phyloP scores from a whole-genome alignment of 2,329 filamentous ascomycete genomes.

The Xylaria sp. region DNA sequence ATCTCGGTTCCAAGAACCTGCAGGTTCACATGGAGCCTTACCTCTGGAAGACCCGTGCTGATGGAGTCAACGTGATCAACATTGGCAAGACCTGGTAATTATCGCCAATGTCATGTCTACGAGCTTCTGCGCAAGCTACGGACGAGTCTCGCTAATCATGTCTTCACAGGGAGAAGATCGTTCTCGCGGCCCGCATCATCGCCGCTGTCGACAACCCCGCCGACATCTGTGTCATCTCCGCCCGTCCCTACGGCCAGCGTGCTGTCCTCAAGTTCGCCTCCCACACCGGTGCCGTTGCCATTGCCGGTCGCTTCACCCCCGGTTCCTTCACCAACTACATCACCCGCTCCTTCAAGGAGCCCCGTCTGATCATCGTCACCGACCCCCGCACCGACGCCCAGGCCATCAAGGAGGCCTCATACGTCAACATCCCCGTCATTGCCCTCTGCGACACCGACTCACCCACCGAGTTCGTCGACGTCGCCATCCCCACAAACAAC shows the following conservation, averaged over 20 bases:
- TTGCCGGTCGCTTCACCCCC: constrained; percentile 99
- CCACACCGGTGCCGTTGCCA: constrained; percentile 97
- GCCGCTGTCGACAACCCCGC: constrained; percentile 99
- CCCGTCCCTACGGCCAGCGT: constrained; percentile 99
- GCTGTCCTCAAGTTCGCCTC: constrained; percentile 99
- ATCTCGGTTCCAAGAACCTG: constrained; percentile 98
- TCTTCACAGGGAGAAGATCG: constrained; percentile 93
- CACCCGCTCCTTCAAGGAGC: constrained; percentile 99
- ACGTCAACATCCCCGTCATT: constrained; percentile 99
- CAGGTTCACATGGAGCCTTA: constrained; percentile 99
- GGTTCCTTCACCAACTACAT: constrained; percentile 99
- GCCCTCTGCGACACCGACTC: constrained; percentile 99
- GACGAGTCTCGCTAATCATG: constrained; percentile 22
- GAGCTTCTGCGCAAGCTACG: constrained; percentile 1
- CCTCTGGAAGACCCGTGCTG: constrained; percentile 99
- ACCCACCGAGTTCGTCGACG: constrained; percentile 98
- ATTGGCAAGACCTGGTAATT: constrained; percentile 98
- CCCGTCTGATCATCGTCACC: constrained; percentile 98
- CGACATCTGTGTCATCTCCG: constrained; percentile 99
- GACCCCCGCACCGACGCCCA: constrained; percentile 99
- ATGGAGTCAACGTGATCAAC: constrained; percentile 99
- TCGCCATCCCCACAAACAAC: constrained; percentile 99
- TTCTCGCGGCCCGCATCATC: constrained; percentile 98
- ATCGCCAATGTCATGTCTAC: not conserved
- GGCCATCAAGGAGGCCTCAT: constrained; percentile 99